Base-by-base conservation (phyloP, 225 moss, liverwort and hornwort genomes). In the Pleurozium schreberi region DNA sequence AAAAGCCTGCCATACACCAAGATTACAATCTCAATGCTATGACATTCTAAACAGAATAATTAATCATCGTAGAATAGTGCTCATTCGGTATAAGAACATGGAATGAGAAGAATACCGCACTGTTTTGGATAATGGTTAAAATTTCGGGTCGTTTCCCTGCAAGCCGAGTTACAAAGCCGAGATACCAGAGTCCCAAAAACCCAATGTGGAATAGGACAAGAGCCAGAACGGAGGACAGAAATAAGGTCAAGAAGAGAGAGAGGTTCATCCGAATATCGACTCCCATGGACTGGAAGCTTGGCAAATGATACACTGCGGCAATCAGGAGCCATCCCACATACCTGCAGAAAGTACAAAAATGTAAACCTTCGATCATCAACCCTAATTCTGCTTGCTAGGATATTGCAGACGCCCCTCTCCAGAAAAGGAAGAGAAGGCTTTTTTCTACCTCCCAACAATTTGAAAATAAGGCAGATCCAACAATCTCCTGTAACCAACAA, bases 221-320 rank as follows among this genome's bases (percentile, higher is more conserved):
- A 45, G 92, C 96, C 85, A 99, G 91, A 64, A 99, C 95, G 43
- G 98, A 99, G 43, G 98, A 95, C 81, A 99, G 86, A 92, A 99
- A 99, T 63, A 99, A 89, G 65, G 98, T 99, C 95, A 99, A 92
- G 88, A 97, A 99, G 42, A 99, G 95, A 49, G 98, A 99, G 76
- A 99, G 88, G 78, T 97, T 99, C 97, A 99, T 97, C 66, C 98
- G 96, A 79, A 99, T 95, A 90, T 99, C 98, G 38, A 99, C 98
- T 87, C 98, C 98, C 98, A 99, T 99, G 12, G 98, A 96, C 86
- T 99, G 98, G 88, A 99, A 97, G 92, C 98, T 99, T 84, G 98
- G 98, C 85, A 99, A 88, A 89, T 99, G 98, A 80, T 99, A 97
- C 79, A 99, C 96, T 59, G 98, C 96, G 70, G 98, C 98, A 92